Conservation (phyloP, 495 filamentous ascomycete genomes). For the Opeltia flavorubescens region DNA sequence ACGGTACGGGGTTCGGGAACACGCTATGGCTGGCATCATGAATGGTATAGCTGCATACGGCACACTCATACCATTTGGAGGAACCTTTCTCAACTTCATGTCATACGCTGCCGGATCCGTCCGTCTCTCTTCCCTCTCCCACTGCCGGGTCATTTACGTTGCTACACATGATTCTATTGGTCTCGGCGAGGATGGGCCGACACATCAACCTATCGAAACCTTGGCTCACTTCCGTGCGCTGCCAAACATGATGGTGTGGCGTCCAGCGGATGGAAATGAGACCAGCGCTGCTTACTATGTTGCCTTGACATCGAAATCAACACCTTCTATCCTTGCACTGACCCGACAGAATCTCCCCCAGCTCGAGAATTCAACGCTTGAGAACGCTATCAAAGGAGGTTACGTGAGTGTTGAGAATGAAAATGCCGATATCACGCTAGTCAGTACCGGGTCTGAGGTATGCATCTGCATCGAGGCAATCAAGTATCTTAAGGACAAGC, state of each 20-base stretch:
- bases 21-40: conserved; percentile 95
- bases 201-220: conserved; percentile 99
- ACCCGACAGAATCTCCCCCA: conserved; percentile 98
- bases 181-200: conserved; percentile 96
- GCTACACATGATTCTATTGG: conserved; percentile 99
- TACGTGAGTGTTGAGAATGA: conserved; percentile 79
- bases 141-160: conserved; percentile 85
- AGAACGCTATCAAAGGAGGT: conserved; percentile 80
- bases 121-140: conserved; percentile 83
- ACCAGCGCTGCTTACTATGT: conserved; percentile 95
- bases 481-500: conserved; percentile 78
- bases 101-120: conserved; percentile 95
- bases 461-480: conserved; percentile 84
- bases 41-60: conserved; percentile 96
- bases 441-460: conserved; percentile 94
- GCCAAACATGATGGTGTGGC: conserved; percentile 99
- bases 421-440: conserved; percentile 74
- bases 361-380: conserved; percentile 81
- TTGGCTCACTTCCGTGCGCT: conserved; percentile 97
- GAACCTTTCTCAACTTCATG: conserved; percentile 99
- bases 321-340: conserved; percentile 82
- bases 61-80: conserved; percentile 81
- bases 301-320: conserved; percentile 78
- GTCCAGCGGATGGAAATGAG: conserved; percentile 97
- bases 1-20: conserved; percentile 94